Conservation (phyloP, 257 asterid species). For the Ophiorrhiza pumila region DNA sequence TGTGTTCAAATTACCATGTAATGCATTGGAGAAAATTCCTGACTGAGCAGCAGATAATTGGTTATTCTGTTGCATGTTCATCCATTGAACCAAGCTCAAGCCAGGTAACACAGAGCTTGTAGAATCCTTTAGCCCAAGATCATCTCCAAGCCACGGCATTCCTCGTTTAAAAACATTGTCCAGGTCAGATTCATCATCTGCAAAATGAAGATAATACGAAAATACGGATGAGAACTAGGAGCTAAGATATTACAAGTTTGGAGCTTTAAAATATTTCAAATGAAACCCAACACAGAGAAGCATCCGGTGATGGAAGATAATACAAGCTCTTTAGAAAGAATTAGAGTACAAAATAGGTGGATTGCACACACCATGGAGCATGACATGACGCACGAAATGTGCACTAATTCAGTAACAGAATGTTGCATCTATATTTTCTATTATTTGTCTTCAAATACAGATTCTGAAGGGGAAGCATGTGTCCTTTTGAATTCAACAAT, state of each 20-base stretch:
- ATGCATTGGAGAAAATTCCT: slow-evolving; percentile 37
- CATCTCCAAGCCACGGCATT: slow-evolving; percentile 86
- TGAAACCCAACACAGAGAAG: no score
- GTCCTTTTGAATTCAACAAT: not conserved
- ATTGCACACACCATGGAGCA: not conserved
- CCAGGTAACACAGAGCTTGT: slow-evolving; percentile 83
- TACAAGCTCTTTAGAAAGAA: not conserved
- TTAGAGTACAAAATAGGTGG: not conserved
- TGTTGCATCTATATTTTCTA: not conserved
- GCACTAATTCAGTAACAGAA: not conserved
- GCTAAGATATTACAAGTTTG: not conserved
- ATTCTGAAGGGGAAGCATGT: not conserved
- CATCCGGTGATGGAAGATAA: not conserved
- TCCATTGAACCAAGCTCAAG: slow-evolving; percentile 90
- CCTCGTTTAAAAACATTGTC: slow-evolving; percentile 71
- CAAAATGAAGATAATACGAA: slow-evolving; percentile 16
- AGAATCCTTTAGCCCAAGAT: slow-evolving; percentile 69
- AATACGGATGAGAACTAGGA: not conserved
- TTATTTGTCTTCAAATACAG: no score
- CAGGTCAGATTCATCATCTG: slow-evolving; percentile 73
- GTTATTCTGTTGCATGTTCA: slow-evolving; percentile 88
- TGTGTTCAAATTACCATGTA: slow-evolving; percentile 32
- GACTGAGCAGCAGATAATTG: slow-evolving; percentile 53
- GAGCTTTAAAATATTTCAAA: not conserved
- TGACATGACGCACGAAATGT: not conserved